Base-by-base conservation (phyloP, 176 grass and related monocot genomes). In the Leersia perrieri region DNA sequence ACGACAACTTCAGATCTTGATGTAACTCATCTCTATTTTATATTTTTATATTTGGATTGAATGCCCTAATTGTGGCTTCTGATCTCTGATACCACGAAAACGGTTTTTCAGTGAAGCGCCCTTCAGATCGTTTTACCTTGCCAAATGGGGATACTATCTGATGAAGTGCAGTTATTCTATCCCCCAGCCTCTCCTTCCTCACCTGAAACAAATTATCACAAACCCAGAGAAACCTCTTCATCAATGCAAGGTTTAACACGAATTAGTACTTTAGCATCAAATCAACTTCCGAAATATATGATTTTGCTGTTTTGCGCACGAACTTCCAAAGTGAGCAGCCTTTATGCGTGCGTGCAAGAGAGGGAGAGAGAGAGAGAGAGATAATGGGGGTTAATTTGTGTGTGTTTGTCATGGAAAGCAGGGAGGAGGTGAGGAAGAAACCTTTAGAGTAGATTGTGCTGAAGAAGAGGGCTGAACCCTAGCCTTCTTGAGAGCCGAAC, bases 391-490 rank as follows among this genome's bases (percentile, higher is more conserved):
- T 63, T 20, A 35, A 68, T 42, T 41, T 7, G n/a, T 57, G 41
- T 29, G 30, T 29, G 65, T 40, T 51, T 13, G 64, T 66, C 42
- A 83, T 78, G 60, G 58, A 89, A 89, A 89, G 66, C 23, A 82
- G 58, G 47, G 88, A 77, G 53, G 41, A 77, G 53, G 41, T 66
- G 88, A 83, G 79, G 80, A 87, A 88, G 84, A 90, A 83, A 96
- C 95, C 95, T 98, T 98, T 90, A 98, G 87, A 89, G 92, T 95
- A 84, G 95, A 91, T 98, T 98, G 92, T 84, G 90, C 88, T 66
- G 95, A 94, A 36, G 95, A 98, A 44, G 92, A 82, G 49, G 84
- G 90, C 85, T 93, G 95, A 93, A 98, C 90, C 90, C 86, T 98
- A 89, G 90, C 82, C 83, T 98, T 98, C 95, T 98, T 98, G 84